Percentiles rank a stretch among this genome's conserved stretches.
These are phyloP conservation scores for Dendryphion nanum DNA, from an alignment of 2,329 filamentous ascomycete genomes.

Conservation along the genomic window DNA sequence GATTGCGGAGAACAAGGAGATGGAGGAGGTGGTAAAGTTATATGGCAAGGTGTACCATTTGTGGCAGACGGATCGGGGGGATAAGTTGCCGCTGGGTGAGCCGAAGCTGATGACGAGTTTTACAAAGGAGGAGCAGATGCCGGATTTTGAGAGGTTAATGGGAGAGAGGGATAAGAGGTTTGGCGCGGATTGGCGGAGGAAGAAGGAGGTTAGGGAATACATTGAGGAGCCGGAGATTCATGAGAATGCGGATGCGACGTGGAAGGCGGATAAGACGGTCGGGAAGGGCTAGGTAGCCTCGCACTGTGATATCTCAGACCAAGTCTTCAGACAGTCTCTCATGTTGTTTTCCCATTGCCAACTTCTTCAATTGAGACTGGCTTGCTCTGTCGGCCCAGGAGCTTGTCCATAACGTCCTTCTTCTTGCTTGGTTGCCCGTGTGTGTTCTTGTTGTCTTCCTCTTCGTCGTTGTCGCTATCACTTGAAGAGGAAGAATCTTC, in stretches of 20 bases:
- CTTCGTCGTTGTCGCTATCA: conserved; percentile 19
- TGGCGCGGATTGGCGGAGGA: conserved; percentile 51
- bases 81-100: conserved; percentile 59
- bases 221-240: conserved; percentile 53
- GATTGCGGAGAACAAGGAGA: conserved; percentile 72
- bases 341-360: conserved; percentile 15
- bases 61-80: conserved; percentile 79
- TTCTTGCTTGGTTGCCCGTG: conserved; percentile 10
- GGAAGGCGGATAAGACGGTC: conserved; percentile 41
- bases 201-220: conserved; percentile 53
- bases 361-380: conserved; percentile 31
- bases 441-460: conserved; percentile 1
- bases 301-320: too few relatives aligned
- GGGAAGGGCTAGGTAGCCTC: too few relatives aligned
- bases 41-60: conserved; percentile 86
- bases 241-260: conserved; percentile 49
- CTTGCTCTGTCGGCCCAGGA: conserved; percentile 33
- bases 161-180: conserved; percentile 55
- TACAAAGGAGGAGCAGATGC: conserved; percentile 50
- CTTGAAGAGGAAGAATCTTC: conserved; percentile 16
- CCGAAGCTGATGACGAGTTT: conserved; percentile 66
- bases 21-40: conserved; percentile 70
- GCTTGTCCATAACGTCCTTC: conserved; percentile 35
- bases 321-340: too few relatives aligned
- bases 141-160: conserved; percentile 45